A percentile compares a stretch with the other conserved stretches of the same genome.
Conservation (phyloP, 1,284 basidiomycete genomes). For the Cystobasidium slooffiae region DNA sequence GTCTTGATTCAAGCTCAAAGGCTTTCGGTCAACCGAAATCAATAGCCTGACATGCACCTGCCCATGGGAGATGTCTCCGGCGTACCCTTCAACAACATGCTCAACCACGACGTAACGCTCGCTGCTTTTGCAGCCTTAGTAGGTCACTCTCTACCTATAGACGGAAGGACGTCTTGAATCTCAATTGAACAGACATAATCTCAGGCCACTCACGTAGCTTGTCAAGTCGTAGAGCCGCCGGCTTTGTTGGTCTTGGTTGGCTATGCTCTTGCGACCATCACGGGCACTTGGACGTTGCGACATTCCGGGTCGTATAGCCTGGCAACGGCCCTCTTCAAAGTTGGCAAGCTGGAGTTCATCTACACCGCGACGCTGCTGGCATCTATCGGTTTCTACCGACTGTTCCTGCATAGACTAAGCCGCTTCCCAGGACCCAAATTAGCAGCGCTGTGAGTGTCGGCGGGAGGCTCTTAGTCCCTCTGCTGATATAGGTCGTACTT, state of each 20-base stretch:
- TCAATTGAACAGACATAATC: background rate
- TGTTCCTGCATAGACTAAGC: slow-evolving; percentile 1
- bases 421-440: slow-evolving; percentile 10
- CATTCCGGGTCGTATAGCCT: background rate
- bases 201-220: slow-evolving; percentile 11
- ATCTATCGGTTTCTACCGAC: slow-evolving; percentile 1
- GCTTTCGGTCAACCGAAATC: background rate
- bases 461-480: background rate
- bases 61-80: background rate
- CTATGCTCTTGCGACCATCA: background rate
- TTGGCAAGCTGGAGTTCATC: slow-evolving; percentile 2
- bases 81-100: background rate
- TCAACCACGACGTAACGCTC: background rate
- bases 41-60: too few species aligned
- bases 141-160: background rate
- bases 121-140: background rate
- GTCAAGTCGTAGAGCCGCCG: slow-evolving; percentile 3
- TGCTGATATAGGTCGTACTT: background rate
- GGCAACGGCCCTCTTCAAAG: background rate
- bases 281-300: background rate
- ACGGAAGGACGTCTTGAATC: background rate
- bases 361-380: background rate
- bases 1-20: background rate
- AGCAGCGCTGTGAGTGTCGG: slow-evolving; percentile 1
- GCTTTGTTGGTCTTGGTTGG: background rate